These are phyloP conservation scores for Deinandra increscens DNA, from an alignment of 129 eudicot species.

Conservation along the genomic window DNA sequence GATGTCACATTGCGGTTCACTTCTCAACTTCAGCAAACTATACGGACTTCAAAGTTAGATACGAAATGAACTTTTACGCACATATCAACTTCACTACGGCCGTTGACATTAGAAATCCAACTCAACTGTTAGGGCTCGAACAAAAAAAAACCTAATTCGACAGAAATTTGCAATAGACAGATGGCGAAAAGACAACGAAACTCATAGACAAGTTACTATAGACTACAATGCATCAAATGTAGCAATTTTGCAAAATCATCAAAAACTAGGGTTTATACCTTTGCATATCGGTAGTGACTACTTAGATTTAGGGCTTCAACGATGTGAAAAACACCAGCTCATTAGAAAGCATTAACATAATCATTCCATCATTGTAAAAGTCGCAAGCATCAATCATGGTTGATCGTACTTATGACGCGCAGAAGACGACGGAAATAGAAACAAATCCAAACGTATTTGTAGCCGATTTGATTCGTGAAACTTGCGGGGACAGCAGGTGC, in stretches of 20 bases:
- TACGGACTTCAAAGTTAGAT: too few relatives aligned
- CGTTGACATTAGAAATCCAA: background rate
- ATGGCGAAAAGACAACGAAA: background rate
- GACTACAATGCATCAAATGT: slow-evolving; percentile 3
- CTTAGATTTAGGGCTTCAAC: slow-evolving; percentile 23
- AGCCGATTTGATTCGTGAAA: slow-evolving; percentile 22
- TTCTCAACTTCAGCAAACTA: too few relatives aligned
- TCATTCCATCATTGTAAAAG: background rate
- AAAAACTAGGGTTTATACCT: slow-evolving; percentile 32
- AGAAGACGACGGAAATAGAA: slow-evolving; percentile 16
- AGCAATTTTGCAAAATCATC: slow-evolving; percentile 15
- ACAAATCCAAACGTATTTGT: background rate
- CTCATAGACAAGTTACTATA: slow-evolving; percentile 11
- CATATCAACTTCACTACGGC: background rate
- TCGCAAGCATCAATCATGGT: slow-evolving; percentile 1
- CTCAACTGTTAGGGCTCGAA: slow-evolving; percentile 16
- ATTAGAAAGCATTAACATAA: slow-evolving; percentile 19
- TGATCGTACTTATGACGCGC: slow-evolving; percentile 1
- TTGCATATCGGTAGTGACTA: slow-evolving; percentile 17
- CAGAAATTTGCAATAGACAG: background rate
- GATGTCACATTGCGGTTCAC: too few relatives aligned
- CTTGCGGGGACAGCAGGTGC: background rate
- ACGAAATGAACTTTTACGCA: background rate
- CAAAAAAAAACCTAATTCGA: background rate
- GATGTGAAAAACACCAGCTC: slow-evolving; percentile 11